A percentile compares a stretch with the other conserved stretches of the same genome.
These are phyloP conservation scores for Agaricus blazei DNA, from an alignment of 768 basidiomycete genomes.

Conservation along the genomic window DNA sequence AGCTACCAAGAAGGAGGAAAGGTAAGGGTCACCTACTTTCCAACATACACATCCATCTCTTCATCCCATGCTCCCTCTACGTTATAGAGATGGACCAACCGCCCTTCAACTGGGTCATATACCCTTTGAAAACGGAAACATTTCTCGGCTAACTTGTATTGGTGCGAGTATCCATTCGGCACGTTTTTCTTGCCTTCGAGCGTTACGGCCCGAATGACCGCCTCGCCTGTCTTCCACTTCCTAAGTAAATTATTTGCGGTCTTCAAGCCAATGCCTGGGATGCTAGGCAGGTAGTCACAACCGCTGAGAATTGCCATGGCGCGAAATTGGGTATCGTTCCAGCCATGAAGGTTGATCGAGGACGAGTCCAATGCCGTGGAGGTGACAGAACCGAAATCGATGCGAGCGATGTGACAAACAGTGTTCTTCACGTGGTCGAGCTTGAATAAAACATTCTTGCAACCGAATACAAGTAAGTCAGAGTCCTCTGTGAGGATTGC, in stretches of 20 bases:
- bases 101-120: slow-evolving; percentile 66
- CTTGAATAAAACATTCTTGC: slow-evolving; percentile 89
- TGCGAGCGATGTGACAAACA: slow-evolving; percentile 61
- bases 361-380: slow-evolving; percentile 39
- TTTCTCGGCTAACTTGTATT: slow-evolving; percentile 80
- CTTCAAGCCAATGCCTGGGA: slow-evolving; percentile 90
- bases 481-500: slow-evolving; percentile 98
- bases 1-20: slow-evolving; percentile 2
- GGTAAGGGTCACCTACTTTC: slow-evolving; percentile 40
- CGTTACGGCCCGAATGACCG: slow-evolving; percentile 67
- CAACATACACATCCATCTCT: slow-evolving; percentile 67
- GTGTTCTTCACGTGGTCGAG: slow-evolving; percentile 66
- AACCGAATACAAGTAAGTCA: slow-evolving; percentile 97
- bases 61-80: slow-evolving; percentile 53
- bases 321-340: slow-evolving; percentile 88
- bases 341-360: slow-evolving; percentile 76
- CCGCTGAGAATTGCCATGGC: slow-evolving; percentile 92
- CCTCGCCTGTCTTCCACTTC: slow-evolving; percentile 84
- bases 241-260: slow-evolving; percentile 80
- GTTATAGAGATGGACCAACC: slow-evolving; percentile 67
- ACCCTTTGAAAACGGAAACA: slow-evolving; percentile 93
- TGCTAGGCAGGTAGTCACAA: slow-evolving; percentile 89
- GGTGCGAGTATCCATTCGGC: slow-evolving; percentile 67
- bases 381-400: slow-evolving; percentile 60
- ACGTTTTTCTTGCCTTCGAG: slow-evolving; percentile 84